Evolutionary conservation across 805 yeast genomes (phyloP).

Genomic region (Candida pini): DNA sequence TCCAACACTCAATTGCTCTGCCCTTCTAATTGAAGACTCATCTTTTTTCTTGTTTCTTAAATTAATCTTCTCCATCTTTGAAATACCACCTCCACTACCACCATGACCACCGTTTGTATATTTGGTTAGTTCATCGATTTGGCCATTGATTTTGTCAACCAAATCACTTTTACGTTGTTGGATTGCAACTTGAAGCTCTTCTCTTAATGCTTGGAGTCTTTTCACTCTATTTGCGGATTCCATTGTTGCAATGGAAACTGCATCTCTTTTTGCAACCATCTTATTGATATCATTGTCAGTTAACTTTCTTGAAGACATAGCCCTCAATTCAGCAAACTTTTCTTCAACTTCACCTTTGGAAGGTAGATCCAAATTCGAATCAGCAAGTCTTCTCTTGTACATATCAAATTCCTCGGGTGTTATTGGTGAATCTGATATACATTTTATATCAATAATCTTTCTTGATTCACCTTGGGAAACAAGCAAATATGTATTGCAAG

Average conservation of each 20-base stretch:
- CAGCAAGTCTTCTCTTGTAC: conserved; percentile 56
- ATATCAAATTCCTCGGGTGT: conserved; percentile 66
- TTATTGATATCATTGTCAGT: conserved; percentile 71
- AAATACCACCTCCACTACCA: conserved; percentile 33
- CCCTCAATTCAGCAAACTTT: conserved; percentile 57
- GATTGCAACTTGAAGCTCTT: conserved; percentile 68
- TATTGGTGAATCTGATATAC: conserved; percentile 73
- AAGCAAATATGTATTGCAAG: conserved; percentile 49
- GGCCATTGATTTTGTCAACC: conserved; percentile 40
- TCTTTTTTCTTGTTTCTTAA: conserved; percentile 82
- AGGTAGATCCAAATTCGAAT: conserved; percentile 55
- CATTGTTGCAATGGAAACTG: conserved; percentile 44
- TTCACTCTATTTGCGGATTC: conserved; percentile 73
- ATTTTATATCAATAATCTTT: conserved; percentile 70
- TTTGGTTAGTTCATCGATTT: conserved; percentile 34
- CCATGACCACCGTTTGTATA: conserved; percentile 26
- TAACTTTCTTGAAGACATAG: conserved; percentile 59
- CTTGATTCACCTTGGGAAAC: conserved; percentile 80
- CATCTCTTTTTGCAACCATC: conserved; percentile 69
- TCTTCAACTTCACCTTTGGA: conserved; percentile 56
- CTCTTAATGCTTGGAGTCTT: conserved; percentile 64
- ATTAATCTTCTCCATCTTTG: conserved; percentile 64
- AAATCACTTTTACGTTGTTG: conserved; percentile 46
- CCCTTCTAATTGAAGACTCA: conserved; percentile 68
- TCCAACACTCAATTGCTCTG: conserved; percentile 63